Conservation (phyloP, 352 stramenopile species). For the Phytopythium mirpurense region DNA sequence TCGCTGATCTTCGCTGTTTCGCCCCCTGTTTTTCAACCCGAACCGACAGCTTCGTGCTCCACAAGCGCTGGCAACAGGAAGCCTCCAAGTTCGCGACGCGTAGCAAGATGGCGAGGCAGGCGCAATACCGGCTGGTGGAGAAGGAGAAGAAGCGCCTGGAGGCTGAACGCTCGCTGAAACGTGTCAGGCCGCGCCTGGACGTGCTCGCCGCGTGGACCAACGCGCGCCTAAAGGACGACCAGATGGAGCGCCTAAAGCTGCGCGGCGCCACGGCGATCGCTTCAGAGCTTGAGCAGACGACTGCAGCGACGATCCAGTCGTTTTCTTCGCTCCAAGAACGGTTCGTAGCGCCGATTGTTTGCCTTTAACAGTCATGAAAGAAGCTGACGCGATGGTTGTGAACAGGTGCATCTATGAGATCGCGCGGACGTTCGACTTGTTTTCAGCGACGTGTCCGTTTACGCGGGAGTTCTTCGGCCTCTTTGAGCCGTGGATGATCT, state of each 20-base stretch:
- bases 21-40: background rate
- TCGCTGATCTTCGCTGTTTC: no score
- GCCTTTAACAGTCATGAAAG: background rate
- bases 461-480: slow-evolving; percentile 56
- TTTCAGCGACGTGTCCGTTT: slow-evolving; percentile 49
- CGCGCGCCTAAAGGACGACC: slow-evolving; percentile 66
- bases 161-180: slow-evolving; percentile 28
- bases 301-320: slow-evolving; percentile 12
- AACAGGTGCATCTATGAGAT: slow-evolving; percentile 69
- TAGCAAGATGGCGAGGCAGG: slow-evolving; percentile 45
- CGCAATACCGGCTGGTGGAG: slow-evolving; percentile 27
- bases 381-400: background rate
- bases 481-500: slow-evolving; percentile 79
- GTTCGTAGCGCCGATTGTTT: slow-evolving; percentile 14
- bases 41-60: slow-evolving; percentile 46
- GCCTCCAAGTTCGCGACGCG: slow-evolving; percentile 38
- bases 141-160: slow-evolving; percentile 32
- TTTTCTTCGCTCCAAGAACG: slow-evolving; percentile 57
- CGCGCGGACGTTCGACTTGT: slow-evolving; percentile 68
- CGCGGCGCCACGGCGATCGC: slow-evolving; percentile 55
- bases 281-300: slow-evolving; percentile 48
- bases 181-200: slow-evolving; percentile 65
- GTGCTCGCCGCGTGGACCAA: slow-evolving; percentile 67
- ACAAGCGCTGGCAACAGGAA: slow-evolving; percentile 58
- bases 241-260: slow-evolving; percentile 63